phyloP scores from a whole-genome alignment of 257 asterid species.

The Ligustrum vulgare region DNA sequence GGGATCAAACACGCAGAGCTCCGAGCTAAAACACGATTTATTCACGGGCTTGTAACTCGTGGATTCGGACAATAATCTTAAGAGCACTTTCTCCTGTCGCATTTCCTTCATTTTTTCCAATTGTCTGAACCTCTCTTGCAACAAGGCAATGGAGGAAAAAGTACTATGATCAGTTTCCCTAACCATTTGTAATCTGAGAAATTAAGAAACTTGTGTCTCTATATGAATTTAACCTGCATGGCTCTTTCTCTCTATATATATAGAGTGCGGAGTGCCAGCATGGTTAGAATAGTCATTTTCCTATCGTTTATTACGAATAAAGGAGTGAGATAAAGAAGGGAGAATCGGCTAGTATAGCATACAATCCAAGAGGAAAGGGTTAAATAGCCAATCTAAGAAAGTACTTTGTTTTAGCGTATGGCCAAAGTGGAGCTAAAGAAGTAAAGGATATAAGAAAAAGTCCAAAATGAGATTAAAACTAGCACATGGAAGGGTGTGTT shows the following conservation, averaged over 20 bases:
- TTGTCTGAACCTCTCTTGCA: conserved; percentile 58
- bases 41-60: neutral
- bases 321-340: conserved; percentile 17
- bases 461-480: conserved; percentile 50
- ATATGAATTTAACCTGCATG: neutral
- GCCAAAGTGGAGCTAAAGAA: conserved; percentile 48
- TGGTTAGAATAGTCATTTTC: neutral
- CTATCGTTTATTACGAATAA: conserved; percentile 24
- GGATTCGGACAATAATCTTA: conserved; percentile 30
- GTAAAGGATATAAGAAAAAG: conserved; percentile 41
- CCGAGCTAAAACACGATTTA: conserved; percentile 12
- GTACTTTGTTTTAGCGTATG: conserved; percentile 35
- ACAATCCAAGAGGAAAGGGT: conserved; percentile 59
- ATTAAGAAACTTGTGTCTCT: conserved; percentile 5
- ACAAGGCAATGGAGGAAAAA: conserved; percentile 45
- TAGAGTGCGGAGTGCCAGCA: neutral
- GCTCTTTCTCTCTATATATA: conserved; percentile 7
- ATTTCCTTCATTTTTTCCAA: conserved; percentile 47
- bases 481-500: conserved; percentile 69
- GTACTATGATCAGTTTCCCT: conserved; percentile 21
- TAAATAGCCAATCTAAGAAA: conserved; percentile 48
- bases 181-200: conserved; percentile 28
- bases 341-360: conserved; percentile 49
- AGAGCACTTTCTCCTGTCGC: conserved; percentile 45
- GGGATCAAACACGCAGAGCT: conserved; percentile 16